Evolutionary conservation across 1,139 yeast genomes (phyloP).

Genomic region (Candida sojae): DNA sequence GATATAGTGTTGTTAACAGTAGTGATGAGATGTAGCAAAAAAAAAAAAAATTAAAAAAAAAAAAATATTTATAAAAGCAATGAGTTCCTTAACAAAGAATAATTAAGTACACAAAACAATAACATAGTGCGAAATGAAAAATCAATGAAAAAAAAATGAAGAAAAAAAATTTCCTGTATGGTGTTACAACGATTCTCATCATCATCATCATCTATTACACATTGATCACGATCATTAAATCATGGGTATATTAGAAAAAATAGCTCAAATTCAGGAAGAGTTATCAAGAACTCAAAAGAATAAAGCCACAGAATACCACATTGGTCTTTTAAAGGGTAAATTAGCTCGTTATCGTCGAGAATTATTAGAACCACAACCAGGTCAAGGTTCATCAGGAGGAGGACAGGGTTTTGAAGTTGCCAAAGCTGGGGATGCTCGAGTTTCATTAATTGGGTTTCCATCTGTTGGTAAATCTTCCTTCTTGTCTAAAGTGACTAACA

Average conservation of each 20-base stretch:
- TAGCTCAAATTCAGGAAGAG: conserved; percentile 89
- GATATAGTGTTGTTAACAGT: not conserved
- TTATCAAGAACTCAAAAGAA: conserved; percentile 94
- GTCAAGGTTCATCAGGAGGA: conserved; percentile 65
- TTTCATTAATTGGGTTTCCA: conserved; percentile 93
- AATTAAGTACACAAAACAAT: no score
- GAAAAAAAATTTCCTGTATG: not conserved
- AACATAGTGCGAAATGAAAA: not conserved
- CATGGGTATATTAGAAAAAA: conserved; percentile 61
- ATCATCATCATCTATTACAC: no score
- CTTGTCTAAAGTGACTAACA: conserved; percentile 82
- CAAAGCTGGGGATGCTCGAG: conserved; percentile 95
- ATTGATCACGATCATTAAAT: not conserved
- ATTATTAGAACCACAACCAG: conserved; percentile 84
- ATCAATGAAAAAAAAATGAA: not conserved
- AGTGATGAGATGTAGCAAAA: not conserved
- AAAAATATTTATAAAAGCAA: not conserved
- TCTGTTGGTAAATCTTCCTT: conserved; percentile 96
- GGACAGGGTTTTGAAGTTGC: conserved; percentile 95
- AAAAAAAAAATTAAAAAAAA: not conserved
- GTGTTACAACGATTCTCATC: no score
- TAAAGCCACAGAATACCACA: conserved; percentile 96
- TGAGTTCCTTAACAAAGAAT: not conserved
- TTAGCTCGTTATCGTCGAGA: conserved; percentile 93
- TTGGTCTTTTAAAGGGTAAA: conserved; percentile 91